Evolutionary conservation across 1,284 basidiomycete genomes (phyloP).

Genomic region (Pseudozyma thailandica): DNA sequence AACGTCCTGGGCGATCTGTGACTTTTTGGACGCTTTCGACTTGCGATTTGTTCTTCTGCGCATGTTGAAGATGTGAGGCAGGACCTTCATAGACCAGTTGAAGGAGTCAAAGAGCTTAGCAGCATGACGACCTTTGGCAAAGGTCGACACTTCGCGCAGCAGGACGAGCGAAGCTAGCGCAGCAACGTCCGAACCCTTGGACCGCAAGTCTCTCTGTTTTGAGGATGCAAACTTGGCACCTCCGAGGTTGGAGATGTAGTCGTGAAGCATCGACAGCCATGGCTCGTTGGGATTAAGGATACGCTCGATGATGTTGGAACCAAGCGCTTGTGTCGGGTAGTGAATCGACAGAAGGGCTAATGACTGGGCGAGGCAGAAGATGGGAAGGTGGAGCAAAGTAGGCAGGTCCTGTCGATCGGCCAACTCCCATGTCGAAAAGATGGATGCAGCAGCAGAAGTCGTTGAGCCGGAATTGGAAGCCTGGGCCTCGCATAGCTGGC

Average conservation of each 20-base stretch:
- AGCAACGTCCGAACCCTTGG: conserved; percentile 39
- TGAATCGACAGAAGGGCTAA: conserved; percentile 58
- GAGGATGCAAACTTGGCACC: conserved; percentile 26
- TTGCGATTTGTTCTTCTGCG: conserved; percentile 39
- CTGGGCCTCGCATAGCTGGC: conserved; percentile 41
- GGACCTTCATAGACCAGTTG: conserved; percentile 56
- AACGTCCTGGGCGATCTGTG: conserved; percentile 31
- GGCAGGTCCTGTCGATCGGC: conserved; percentile 43
- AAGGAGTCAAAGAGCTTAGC: conserved; percentile 56
- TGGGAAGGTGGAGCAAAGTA: conserved; percentile 49
- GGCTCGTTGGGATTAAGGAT: conserved; percentile 49
- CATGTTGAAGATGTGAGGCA: conserved; percentile 56
- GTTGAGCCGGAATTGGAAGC: conserved; percentile 28
- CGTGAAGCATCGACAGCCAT: conserved; percentile 51
- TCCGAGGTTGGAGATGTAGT: conserved; percentile 43
- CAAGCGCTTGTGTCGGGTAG: conserved; percentile 58
- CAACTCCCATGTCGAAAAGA: conserved; percentile 47
- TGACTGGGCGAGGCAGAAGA: conserved; percentile 59
- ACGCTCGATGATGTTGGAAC: conserved; percentile 49
- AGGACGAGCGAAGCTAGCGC: conserved; percentile 51
- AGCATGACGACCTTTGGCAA: conserved; percentile 53
- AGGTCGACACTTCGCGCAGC: conserved; percentile 51
- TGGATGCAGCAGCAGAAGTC: conserved; percentile 26
- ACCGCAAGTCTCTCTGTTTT: conserved; percentile 25
- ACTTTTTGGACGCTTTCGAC: conserved; percentile 28